Percentiles rank a stretch among this genome's conserved stretches.
Conservation (phyloP, 176 grass and related monocot species). For the Musa acuminata region DNA sequence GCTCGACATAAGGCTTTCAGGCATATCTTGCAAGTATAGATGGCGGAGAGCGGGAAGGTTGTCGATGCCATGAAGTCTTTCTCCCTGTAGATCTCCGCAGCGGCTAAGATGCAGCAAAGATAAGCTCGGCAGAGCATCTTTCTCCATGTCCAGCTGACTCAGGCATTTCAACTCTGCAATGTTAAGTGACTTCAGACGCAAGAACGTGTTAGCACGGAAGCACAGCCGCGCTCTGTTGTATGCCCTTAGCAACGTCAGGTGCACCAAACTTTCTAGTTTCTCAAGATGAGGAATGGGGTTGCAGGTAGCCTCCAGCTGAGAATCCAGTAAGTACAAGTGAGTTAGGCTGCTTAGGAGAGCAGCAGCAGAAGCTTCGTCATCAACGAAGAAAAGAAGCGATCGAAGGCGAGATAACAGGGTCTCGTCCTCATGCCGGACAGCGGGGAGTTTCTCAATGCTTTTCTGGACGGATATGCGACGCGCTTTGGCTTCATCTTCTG, state of each 20-base stretch:
- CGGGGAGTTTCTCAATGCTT: not conserved
- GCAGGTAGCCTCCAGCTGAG: not conserved
- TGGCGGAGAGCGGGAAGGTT: not conserved
- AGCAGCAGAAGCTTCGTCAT: not conserved
- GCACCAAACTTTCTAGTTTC: not conserved
- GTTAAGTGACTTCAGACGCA: not conserved
- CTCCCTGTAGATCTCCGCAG: not conserved
- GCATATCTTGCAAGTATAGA: not conserved
- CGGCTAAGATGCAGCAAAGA: not conserved
- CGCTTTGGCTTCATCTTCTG: too few relatives aligned
- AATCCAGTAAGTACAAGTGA: conserved; percentile 6
- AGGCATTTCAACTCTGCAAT: not conserved
- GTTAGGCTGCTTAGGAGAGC: conserved; percentile 10
- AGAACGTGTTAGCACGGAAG: not conserved
- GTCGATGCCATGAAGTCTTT: not conserved
- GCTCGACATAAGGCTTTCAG: not conserved
- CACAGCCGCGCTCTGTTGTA: not conserved
- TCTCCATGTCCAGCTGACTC: not conserved
- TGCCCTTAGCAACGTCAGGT: conserved; percentile 1
- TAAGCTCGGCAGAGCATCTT: not conserved
- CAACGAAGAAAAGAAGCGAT: not conserved
- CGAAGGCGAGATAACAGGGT: not conserved
- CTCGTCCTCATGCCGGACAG: not conserved
- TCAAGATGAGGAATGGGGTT: not conserved
- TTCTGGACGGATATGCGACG: not conserved